Base-by-base conservation (phyloP, 1,284 basidiomycete genomes). In the Pseudozyma tsukubaensis region DNA sequence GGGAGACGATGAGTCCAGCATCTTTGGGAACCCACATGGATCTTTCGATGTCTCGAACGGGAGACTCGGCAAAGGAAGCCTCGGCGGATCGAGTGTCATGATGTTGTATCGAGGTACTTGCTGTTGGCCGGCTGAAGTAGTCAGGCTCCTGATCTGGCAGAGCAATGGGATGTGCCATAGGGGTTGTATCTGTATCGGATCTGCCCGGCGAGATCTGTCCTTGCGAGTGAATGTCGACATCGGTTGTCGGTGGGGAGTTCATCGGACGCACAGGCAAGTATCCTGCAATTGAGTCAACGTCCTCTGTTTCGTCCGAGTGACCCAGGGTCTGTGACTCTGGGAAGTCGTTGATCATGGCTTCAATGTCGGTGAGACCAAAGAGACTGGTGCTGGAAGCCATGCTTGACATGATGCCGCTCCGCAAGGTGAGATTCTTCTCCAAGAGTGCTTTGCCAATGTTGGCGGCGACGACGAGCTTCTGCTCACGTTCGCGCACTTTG, bases 381-480 rank as follows among this genome's bases (percentile, higher is more conserved):
- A 72, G 59, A 49, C 56, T 71, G 18, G 63, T 56, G 48, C 59
- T 65, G 13, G 67, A 70, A 37, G 67, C 72, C 52, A 75, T 70
- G 54, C 72, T 70, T 14, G 58, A 53, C 62, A 76, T 62, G 61
- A 77, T 75, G 21, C 68, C 75, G 42, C 72, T 76, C 3, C 75
- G 60, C 7, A 81, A 70, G 10, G 69, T 72, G 3, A 77, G 61
- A 32, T 81, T 80, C 70, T 81, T 81, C 32, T 81, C 76, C n/a
- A 81, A 58, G 18, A 81, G 67, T 1, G 78, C 77, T 43, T 80
- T 73, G 49, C 80, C 80, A 29, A 81, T 80, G 42, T 74, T 74
- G 32, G 80, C 80, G 10, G 80, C 78, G 24, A 81, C 68, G 34
- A 75, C 71, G 32, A 81, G 67, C 48, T 80, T 79, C 16, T 72